Evolutionary conservation across 768 basidiomycete genomes (phyloP).

Genomic region (Leccinum obscurum): DNA sequence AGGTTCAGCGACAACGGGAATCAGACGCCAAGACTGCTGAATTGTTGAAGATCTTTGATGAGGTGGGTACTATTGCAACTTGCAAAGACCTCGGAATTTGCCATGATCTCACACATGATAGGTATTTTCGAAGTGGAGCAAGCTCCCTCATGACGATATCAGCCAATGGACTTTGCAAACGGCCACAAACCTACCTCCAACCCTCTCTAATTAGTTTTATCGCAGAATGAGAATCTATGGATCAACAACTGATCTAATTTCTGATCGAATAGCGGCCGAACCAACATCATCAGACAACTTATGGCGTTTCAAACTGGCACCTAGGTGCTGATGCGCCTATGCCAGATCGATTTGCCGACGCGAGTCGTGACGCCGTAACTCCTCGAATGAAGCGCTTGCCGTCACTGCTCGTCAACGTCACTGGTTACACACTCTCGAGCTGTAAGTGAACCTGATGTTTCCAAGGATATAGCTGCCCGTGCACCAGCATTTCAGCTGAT

Average conservation of each 20-base stretch:
- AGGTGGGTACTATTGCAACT: slow-evolving; percentile 41
- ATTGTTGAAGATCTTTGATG: slow-evolving; percentile 53
- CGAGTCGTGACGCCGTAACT: too few relatives aligned
- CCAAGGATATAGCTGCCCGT: too few relatives aligned
- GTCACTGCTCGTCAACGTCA: too few relatives aligned
- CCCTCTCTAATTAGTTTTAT: slow-evolving; percentile 12
- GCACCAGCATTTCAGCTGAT: too few relatives aligned
- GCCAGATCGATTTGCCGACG: too few relatives aligned
- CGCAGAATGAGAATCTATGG: background rate
- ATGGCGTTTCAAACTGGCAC: too few relatives aligned
- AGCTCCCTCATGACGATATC: slow-evolving; percentile 65
- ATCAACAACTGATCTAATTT: background rate
- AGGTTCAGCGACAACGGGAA: slow-evolving; percentile 44
- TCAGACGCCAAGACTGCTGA: slow-evolving; percentile 47
- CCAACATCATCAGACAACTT: too few relatives aligned
- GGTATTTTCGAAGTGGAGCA: slow-evolving; percentile 52
- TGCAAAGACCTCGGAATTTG: background rate
- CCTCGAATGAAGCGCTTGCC: too few relatives aligned
- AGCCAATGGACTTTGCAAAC: slow-evolving; percentile 44
- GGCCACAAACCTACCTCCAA: slow-evolving; percentile 38
- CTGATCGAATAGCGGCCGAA: too few relatives aligned
- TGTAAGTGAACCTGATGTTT: too few relatives aligned
- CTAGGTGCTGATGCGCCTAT: too few relatives aligned
- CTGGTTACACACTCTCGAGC: too few relatives aligned
- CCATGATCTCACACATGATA: slow-evolving; percentile 24